A percentile compares a stretch with the other conserved stretches of the same genome.
These are phyloP conservation scores for bread wheat (Triticum aestivum) DNA, from an alignment of 176 grass and related monocot genomes.

Conservation along the genomic window IWGSC_CS_RefSeq_v2.1 NC_057800.1:49846509-49847008, in stretches of 20 bases:
- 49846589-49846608: background rate
- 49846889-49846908: background rate
- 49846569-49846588: background rate
- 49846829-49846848: constrained; percentile 64
- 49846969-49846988: background rate
- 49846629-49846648: background rate
- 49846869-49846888: background rate
- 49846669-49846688: background rate
- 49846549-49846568: background rate
- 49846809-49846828: constrained; percentile 73
- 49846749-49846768: constrained; percentile 66
- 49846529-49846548: constrained; percentile 1
- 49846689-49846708: background rate
- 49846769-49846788: constrained; percentile 79
- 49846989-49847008: background rate
- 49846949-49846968: background rate
- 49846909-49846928: too few relatives aligned
- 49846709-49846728: background rate
- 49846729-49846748: constrained; percentile 42
- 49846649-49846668: background rate
- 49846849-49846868: constrained; percentile 65
- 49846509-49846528: constrained; percentile 51
- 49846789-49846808: constrained; percentile 79
- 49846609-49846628: background rate
- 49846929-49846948: too few relatives aligned